These are phyloP conservation scores for Candida michaelii DNA, from an alignment of 805 yeast genomes.

Conservation along the genomic window DNA sequence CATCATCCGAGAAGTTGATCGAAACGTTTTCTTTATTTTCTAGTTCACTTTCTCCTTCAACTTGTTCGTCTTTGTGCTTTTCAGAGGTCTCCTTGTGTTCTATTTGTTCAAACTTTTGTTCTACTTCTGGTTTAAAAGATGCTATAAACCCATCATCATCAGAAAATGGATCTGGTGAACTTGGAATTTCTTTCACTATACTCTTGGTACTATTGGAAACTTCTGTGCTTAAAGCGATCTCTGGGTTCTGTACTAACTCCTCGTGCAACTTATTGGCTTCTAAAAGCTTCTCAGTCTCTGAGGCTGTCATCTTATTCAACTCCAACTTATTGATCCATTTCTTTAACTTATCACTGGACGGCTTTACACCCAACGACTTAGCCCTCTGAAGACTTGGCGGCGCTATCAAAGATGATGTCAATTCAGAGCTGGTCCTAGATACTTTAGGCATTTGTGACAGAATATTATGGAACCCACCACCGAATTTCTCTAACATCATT, in stretches of 20 bases:
- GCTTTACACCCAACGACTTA: slow-evolving; percentile 30
- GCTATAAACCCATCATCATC: slow-evolving; percentile 20
- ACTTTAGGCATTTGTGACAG: slow-evolving; percentile 31
- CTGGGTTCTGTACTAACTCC: no score
- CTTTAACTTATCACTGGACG: slow-evolving; percentile 8
- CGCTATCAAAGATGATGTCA: neutral
- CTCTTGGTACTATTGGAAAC: no score
- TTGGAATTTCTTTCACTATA: slow-evolving; percentile 5
- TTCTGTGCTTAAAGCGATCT: no score
- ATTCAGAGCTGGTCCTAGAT: slow-evolving; percentile 35
- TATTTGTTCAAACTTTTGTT: no score
- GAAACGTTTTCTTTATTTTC: no score
- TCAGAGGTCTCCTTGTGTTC: no score
- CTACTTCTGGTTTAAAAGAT: neutral
- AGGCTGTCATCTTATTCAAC: slow-evolving; percentile 17
- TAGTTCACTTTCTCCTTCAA: no score
- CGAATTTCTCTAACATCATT: slow-evolving; percentile 43
- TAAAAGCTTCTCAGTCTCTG: no score
- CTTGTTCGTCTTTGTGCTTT: no score
- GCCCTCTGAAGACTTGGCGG: slow-evolving; percentile 40
- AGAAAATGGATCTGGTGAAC: slow-evolving; percentile 18
- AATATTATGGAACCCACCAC: slow-evolving; percentile 31
- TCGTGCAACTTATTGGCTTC: no score
- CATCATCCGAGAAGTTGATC: no score
- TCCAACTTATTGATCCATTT: slow-evolving; percentile 30